Percentiles rank a stretch among this genome's conserved stretches.
phyloP scores from a whole-genome alignment of 148 eudicot genomes.

The Dianthus caryophyllus region DNA sequence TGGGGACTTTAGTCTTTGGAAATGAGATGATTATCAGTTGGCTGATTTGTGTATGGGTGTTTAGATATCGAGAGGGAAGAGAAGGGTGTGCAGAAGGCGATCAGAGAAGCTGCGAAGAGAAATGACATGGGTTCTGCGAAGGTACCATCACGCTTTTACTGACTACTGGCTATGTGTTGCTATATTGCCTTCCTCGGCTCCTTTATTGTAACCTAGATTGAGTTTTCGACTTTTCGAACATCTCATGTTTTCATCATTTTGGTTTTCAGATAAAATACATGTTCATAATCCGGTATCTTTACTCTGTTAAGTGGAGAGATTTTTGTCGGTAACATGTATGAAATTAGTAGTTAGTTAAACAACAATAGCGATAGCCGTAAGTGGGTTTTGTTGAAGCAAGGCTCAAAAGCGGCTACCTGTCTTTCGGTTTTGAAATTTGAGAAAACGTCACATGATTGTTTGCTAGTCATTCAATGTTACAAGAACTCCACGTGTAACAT shows the following conservation, averaged over 20 bases:
- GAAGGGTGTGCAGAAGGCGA: slow-evolving; percentile 91
- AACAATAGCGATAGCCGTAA: neutral
- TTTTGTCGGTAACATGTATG: neutral
- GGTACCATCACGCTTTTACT: slow-evolving; percentile 34
- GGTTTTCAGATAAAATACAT: neutral
- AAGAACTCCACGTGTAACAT: neutral
- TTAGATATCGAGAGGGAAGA: slow-evolving; percentile 95
- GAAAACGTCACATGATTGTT: neutral
- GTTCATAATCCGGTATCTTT: neutral
- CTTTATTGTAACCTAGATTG: no score
- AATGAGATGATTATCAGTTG: neutral
- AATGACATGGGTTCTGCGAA: slow-evolving; percentile 97
- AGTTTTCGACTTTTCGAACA: no score
- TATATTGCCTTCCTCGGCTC: no score
- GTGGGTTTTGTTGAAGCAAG: neutral
- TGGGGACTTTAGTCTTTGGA: neutral
- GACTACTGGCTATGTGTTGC: neutral
- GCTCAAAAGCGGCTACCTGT: neutral
- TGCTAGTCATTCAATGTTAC: neutral
- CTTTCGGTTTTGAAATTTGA: neutral
- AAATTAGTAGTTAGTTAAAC: neutral
- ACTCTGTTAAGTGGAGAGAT: neutral
- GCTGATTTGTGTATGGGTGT: slow-evolving; percentile 10
- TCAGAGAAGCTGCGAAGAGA: slow-evolving; percentile 89
- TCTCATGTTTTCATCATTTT: neutral